phyloP scores from a whole-genome alignment of 2,329 filamentous ascomycete species.

The Nemania diffusa region DNA sequence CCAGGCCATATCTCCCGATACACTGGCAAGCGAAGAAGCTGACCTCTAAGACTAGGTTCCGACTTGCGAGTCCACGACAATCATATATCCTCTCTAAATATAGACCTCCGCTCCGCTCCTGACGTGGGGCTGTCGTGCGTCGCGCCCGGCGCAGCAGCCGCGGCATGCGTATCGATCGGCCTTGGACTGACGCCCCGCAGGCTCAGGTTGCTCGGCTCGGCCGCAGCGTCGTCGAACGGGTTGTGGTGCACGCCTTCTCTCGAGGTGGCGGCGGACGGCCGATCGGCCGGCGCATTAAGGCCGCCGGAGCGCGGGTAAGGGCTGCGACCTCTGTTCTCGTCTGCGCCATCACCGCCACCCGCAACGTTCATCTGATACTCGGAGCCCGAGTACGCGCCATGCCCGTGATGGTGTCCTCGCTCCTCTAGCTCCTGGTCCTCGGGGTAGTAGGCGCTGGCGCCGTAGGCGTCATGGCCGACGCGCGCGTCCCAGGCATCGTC shows the following conservation, averaged over 20 bases:
- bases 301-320: slow-evolving; percentile 54
- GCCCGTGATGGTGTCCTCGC: slow-evolving; percentile 41
- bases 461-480: slow-evolving; percentile 73
- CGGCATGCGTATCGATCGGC: slow-evolving; percentile 63
- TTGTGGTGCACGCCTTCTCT: slow-evolving; percentile 58
- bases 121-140: slow-evolving; percentile 45
- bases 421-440: slow-evolving; percentile 79
- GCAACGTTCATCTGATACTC: slow-evolving; percentile 62
- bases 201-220: slow-evolving; percentile 68
- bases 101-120: slow-evolving; percentile 43
- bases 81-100: slow-evolving; percentile 47
- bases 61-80: not conserved
- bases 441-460: slow-evolving; percentile 31
- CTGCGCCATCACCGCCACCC: slow-evolving; percentile 40
- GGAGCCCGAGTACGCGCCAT: slow-evolving; percentile 43
- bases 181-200: slow-evolving; percentile 79
- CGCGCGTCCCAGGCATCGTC: slow-evolving; percentile 88
- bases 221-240: slow-evolving; percentile 76
- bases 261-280: slow-evolving; percentile 53
- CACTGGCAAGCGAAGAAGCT: not conserved
- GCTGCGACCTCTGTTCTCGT: slow-evolving; percentile 55
- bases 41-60: not conserved
- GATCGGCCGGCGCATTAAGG: slow-evolving; percentile 48
- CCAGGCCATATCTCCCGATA: not conserved
- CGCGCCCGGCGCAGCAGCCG: slow-evolving; percentile 19